phyloP scores from a whole-genome alignment of 2,329 filamentous ascomycete species.

The Alternaria brassicicola region DNA sequence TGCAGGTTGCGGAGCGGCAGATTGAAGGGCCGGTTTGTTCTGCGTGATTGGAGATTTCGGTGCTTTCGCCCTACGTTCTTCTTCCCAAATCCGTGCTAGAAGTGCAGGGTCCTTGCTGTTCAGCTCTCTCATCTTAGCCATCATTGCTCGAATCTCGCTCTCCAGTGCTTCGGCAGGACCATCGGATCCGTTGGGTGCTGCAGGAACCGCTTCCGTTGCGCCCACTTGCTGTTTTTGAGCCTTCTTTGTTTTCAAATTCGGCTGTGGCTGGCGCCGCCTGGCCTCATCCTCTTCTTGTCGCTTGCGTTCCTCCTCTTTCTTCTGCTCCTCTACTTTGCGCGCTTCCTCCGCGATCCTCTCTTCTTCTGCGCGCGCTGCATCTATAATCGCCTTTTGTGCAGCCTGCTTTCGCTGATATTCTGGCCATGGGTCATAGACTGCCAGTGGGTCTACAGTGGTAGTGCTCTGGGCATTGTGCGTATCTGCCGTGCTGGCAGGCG shows the following conservation, averaged over 20 bases:
- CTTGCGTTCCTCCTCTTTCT: conserved; percentile 31
- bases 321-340: conserved; percentile 37
- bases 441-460: conserved; percentile 59
- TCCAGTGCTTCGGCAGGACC: conserved; percentile 50
- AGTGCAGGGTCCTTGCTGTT: conserved; percentile 61
- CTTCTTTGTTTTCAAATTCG: conserved; percentile 28
- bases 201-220: conserved; percentile 9
- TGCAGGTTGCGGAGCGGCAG: conserved; percentile 14
- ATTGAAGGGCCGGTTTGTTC: conserved; percentile 30
- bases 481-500: conserved; percentile 25
- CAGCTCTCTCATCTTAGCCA: conserved; percentile 64
- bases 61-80: conserved; percentile 54
- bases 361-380: conserved; percentile 45
- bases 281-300: conserved; percentile 30
- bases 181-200: background rate
- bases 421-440: conserved; percentile 61
- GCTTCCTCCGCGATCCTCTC: conserved; percentile 36
- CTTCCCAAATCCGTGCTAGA: conserved; percentile 63
- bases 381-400: conserved; percentile 43
- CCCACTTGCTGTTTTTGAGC: conserved; percentile 32
- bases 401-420: conserved; percentile 54
- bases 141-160: conserved; percentile 60
- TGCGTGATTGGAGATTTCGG: conserved; percentile 34
- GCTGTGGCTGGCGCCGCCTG: conserved; percentile 25
- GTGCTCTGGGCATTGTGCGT: conserved; percentile 36